A percentile compares a stretch with the other conserved stretches of the same genome.
Evolutionary conservation across 768 basidiomycete species (phyloP).

Genomic region (Guyanaporus albipodus): DNA sequence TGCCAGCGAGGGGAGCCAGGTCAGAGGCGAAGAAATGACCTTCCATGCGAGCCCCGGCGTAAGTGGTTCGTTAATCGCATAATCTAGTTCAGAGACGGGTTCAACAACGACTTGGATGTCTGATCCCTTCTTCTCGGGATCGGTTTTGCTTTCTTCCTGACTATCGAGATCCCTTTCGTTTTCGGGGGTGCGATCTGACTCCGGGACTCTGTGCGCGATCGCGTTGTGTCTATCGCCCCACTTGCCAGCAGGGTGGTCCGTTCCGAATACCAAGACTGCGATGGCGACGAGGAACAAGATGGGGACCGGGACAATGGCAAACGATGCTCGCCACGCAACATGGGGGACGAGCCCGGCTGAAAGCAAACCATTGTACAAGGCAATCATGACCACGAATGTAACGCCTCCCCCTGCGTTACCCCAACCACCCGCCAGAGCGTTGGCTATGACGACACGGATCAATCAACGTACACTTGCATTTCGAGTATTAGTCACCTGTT

Average conservation of each 20-base stretch:
- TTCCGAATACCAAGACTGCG: constrained; percentile 2
- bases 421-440: constrained; percentile 1
- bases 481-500: constrained; percentile 17
- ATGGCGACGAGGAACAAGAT: constrained; percentile 42
- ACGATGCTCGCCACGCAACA: constrained; percentile 52
- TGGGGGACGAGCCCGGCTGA: constrained; percentile 36
- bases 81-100: constrained; percentile 4
- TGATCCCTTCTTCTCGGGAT: constrained; percentile 4
- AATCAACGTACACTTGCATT: not conserved
- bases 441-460: not conserved
- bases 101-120: constrained; percentile 15
- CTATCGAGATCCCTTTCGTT: constrained; percentile 8
- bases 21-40: not conserved
- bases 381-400: constrained; percentile 7
- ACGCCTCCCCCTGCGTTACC: constrained; percentile 6
- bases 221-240: constrained; percentile 11
- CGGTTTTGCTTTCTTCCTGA: constrained; percentile 19
- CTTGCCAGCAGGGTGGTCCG: constrained; percentile 7
- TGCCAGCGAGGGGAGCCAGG: constrained; percentile 3
- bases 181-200: not conserved
- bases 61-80: constrained; percentile 1
- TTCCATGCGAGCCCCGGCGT: not conserved
- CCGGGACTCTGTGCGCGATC: not conserved
- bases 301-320: constrained; percentile 55
- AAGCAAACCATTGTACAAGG: constrained; percentile 39